Evolutionary conservation across 345 rosid species (phyloP), one percentile per base, ranked within the genome.

Genomic region (Excoecaria cochinchinensis): DNA sequence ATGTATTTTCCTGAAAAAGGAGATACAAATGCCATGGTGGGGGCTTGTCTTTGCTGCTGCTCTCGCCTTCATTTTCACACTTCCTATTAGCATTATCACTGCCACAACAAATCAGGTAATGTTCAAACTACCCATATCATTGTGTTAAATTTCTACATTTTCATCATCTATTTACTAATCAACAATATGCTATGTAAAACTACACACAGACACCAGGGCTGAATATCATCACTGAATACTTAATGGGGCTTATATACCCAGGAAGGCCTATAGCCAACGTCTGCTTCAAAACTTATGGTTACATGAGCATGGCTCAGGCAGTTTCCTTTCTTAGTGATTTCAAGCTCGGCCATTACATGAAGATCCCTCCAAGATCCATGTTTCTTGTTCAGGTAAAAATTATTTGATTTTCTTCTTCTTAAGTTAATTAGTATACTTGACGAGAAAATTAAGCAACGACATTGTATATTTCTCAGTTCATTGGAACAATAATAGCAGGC

Each of bases 11-110:
- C 21, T 76, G 72, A 67, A 67, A 56, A 70, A 82, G 22, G 83
- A 86, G n/a, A 82, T 86, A 8, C 89, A 84, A 67, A 76, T 86
- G 80, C 89, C 87, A 69, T 86, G 86, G 84, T 84, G 89, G 89
- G 87, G 81, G 50, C 80, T 84, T 21, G 19, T 86, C 51, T 82
- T 86, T 66, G 89, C 84, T 5, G 80, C 84, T 55, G 87, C 65
- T 52, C 67, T 86, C 10, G 83, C 89, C 44, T 82, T 82, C 59
- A 14, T 84, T 19, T 84, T 86, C 81, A 82, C 89, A 50, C 83
- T 84, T 77, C 89, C 87, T 14, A 65, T 86, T 75, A 76, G 87
- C 74, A 78, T 86, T 59, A 84, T 86, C 68, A 82, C 85, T 46
- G 86, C 87, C 58, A 86, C 89, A 10, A 82, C 87, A 13, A 86